phyloP scores from a whole-genome alignment of 345 rosid genomes.

The Ailanthus altissimus region DNA sequence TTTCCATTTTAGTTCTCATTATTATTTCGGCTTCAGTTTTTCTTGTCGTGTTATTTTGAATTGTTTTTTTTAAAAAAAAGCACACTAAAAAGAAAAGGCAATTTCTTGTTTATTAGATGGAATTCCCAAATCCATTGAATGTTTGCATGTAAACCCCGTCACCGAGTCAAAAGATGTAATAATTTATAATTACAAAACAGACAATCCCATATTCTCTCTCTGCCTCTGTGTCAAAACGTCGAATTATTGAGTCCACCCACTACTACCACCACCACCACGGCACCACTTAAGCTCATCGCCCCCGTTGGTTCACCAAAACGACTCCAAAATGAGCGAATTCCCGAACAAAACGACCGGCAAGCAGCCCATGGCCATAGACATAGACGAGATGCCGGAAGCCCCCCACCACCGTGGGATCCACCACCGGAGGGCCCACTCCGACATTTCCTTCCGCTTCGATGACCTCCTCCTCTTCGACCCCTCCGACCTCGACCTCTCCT shows the following conservation, averaged over 20 bases:
- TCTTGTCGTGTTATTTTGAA: no score
- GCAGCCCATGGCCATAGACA: slow-evolving; percentile 19
- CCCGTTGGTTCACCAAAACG: not conserved
- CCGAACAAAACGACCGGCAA: slow-evolving; percentile 6
- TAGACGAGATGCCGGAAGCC: slow-evolving; percentile 71
- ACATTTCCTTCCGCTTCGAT: slow-evolving; percentile 82
- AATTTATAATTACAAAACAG: no score
- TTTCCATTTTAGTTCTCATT: no score
- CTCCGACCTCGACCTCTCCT: slow-evolving; percentile 77
- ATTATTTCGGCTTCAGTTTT: no score
- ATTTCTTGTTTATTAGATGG: not conserved
- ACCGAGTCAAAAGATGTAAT: not conserved
- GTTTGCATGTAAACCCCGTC: not conserved
- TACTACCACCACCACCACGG: not conserved
- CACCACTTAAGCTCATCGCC: not conserved
- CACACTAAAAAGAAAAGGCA: no score
- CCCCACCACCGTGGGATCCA: slow-evolving; percentile 59
- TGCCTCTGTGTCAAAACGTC: not conserved
- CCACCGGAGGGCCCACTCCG: slow-evolving; percentile 94
- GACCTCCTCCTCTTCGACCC: slow-evolving; percentile 86
- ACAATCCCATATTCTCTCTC: not conserved
- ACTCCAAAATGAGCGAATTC: not conserved
- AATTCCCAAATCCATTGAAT: not conserved
- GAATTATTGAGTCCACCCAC: not conserved
- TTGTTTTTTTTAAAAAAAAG: no score